Percentiles rank a stretch among this genome's conserved stretches.
Evolutionary conservation across 495 filamentous ascomycete genomes (phyloP).

Genomic region (Lichina pygmaea): DNA sequence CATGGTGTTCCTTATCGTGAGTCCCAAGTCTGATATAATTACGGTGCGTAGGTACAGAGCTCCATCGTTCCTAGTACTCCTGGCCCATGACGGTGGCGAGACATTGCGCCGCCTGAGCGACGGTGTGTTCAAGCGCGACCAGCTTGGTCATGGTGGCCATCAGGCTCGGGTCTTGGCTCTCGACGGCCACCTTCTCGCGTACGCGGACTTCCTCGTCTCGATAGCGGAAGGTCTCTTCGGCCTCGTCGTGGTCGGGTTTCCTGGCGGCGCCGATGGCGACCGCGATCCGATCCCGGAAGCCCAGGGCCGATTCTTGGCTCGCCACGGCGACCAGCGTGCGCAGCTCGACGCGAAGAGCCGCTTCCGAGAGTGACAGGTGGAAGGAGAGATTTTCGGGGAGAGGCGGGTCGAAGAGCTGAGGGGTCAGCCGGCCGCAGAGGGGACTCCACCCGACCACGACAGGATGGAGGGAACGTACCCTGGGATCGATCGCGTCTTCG

Average conservation of each 20-base stretch:
- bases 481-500: slow-evolving; percentile 23
- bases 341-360: slow-evolving; percentile 47
- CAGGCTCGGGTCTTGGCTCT: slow-evolving; percentile 73
- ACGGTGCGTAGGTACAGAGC: no score
- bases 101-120: slow-evolving; percentile 39
- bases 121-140: slow-evolving; percentile 47
- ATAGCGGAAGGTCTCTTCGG: slow-evolving; percentile 36
- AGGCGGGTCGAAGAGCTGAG: slow-evolving; percentile 25
- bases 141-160: slow-evolving; percentile 75
- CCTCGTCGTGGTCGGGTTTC: slow-evolving; percentile 38
- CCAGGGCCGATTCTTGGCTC: slow-evolving; percentile 22
- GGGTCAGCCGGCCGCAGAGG: not conserved
- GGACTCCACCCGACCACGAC: not conserved
- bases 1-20: no score
- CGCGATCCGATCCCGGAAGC: slow-evolving; percentile 26
- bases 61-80: slow-evolving; percentile 13
- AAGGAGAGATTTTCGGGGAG: slow-evolving; percentile 36
- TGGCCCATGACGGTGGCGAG: slow-evolving; percentile 59
- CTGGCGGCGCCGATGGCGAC: slow-evolving; percentile 24
- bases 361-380: slow-evolving; percentile 52
- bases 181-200: slow-evolving; percentile 69
- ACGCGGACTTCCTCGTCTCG: slow-evolving; percentile 54
- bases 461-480: slow-evolving; percentile 13
- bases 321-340: slow-evolving; percentile 45
- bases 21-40: no score